Evolutionary conservation across 441 rosid species (phyloP), one percentile per base, ranked within the genome.

Genomic region (Hura crepitans): DNA sequence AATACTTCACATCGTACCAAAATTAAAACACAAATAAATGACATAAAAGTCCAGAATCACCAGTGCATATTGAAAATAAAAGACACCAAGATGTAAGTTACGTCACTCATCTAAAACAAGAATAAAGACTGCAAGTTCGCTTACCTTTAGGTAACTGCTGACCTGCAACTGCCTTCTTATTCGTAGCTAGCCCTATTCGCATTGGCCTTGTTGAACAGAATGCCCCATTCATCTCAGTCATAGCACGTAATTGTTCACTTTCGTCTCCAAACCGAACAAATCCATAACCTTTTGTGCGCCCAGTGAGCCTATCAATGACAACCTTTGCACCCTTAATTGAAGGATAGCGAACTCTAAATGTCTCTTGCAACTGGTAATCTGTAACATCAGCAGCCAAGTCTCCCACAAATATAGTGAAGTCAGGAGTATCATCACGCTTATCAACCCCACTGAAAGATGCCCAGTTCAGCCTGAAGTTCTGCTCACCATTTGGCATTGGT

Each of bases 341-440:
- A 5, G 81, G 68, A 68, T 74, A 89, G 57, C 66, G 83, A 23
- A 78, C 79, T 74, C 85, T 84, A 72, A 87, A 89, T 9, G 87
- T 85, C 81, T 89, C 92, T 77, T 86, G 92, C n/a, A 89, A 78
- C 66, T 70, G 73, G 77, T 85, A 84, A 79, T 89, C 96, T 3
- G 91, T 84, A 75, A 89, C 96, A 74, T 89, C 96, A 62, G 91
- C 85, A 60, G 96, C 92, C 82, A 89, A 80, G 63, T 89, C 96
- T 64, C 96, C 96, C 45, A 89, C 92, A 72, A 89, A 89, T 65
- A 89, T 81, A 13, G 96, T 87, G 72, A 60, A 83, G 49, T 89
- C 96, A 46, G 96, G 81, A 53, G 80, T 73, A 46, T 89, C 91
- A 64, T 85, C 95, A 10, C 89, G 92, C 81, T 77, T 89, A 65